Percentiles rank a stretch among this genome's conserved stretches.
Evolutionary conservation across 2,329 filamentous ascomycete genomes (phyloP).

Genomic region (Curvularia sp.): DNA sequence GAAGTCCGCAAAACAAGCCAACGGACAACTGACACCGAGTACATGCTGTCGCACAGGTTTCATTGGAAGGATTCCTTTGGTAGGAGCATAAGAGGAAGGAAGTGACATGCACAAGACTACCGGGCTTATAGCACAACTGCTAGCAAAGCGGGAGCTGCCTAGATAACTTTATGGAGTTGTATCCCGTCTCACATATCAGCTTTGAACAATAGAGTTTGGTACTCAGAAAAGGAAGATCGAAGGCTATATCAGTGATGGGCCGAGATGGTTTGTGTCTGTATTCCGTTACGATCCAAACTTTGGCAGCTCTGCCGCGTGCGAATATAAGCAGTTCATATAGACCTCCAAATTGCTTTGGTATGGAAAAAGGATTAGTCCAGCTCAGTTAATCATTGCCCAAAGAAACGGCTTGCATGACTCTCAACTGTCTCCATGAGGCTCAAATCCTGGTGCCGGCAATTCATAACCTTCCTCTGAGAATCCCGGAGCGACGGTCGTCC

Average conservation of each 20-base stretch:
- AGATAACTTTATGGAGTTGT: too few species aligned
- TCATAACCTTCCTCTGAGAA: slow-evolving; percentile 33
- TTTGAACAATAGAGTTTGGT: not conserved
- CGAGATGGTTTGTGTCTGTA: not conserved
- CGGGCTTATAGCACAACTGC: not conserved
- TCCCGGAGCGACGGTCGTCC: slow-evolving; percentile 35
- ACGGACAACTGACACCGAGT: not conserved
- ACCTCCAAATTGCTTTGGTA: not conserved
- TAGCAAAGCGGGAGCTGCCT: not conserved
- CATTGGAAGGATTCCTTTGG: not conserved
- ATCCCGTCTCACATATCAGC: not conserved
- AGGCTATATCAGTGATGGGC: not conserved
- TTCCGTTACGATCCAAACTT: not conserved
- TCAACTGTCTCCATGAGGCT: slow-evolving; percentile 11
- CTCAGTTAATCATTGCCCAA: not conserved
- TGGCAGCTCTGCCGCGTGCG: too few species aligned
- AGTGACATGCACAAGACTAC: not conserved
- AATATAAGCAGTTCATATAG: not conserved
- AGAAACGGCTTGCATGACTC: not conserved
- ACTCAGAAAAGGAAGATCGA: not conserved
- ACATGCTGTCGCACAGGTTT: not conserved
- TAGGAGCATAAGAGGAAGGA: not conserved
- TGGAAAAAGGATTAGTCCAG: too few species aligned
- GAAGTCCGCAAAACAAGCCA: not conserved
- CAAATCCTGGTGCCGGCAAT: slow-evolving; percentile 27